phyloP scores from a whole-genome alignment of 1,284 basidiomycete species.

The Melampsora americana region DNA sequence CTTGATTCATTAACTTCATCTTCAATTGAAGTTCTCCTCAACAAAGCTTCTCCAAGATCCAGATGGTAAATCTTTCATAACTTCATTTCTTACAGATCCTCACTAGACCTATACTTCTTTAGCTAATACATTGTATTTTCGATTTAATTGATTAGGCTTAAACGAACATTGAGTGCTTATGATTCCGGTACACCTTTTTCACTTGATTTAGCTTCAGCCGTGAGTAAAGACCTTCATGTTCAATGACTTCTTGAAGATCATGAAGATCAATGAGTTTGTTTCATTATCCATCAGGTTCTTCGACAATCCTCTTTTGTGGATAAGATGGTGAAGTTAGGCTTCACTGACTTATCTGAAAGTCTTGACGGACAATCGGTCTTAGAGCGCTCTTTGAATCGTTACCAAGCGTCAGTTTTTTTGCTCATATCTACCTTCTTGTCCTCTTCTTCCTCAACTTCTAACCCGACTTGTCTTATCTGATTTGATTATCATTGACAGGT shows the following conservation, averaged over 20 bases:
- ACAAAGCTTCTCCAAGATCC: neutral
- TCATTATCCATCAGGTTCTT: neutral
- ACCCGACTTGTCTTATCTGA: neutral
- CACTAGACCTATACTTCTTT: neutral
- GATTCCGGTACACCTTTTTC: constrained; percentile 1
- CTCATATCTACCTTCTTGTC: neutral
- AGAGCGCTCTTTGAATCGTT: neutral
- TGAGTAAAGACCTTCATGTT: neutral
- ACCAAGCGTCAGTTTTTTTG: constrained; percentile 3
- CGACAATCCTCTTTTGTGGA: constrained; percentile 2
- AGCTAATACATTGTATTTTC: neutral
- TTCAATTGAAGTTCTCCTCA: neutral
- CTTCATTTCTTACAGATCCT: neutral
- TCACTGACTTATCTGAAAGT: neutral
- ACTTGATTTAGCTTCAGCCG: constrained; percentile 1
- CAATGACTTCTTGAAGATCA: neutral
- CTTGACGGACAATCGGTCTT: neutral
- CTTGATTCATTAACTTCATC: neutral
- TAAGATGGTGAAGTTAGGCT: neutral
- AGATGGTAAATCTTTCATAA: neutral
- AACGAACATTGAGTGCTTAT: neutral
- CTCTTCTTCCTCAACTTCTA: neutral
- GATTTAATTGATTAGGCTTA: neutral
- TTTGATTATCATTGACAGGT: constrained; percentile 1
- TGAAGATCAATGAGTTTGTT: neutral